These are phyloP conservation scores for Talaromyces proteolyticus DNA, from an alignment of 495 filamentous ascomycete genomes.

Conservation along the genomic window DNA sequence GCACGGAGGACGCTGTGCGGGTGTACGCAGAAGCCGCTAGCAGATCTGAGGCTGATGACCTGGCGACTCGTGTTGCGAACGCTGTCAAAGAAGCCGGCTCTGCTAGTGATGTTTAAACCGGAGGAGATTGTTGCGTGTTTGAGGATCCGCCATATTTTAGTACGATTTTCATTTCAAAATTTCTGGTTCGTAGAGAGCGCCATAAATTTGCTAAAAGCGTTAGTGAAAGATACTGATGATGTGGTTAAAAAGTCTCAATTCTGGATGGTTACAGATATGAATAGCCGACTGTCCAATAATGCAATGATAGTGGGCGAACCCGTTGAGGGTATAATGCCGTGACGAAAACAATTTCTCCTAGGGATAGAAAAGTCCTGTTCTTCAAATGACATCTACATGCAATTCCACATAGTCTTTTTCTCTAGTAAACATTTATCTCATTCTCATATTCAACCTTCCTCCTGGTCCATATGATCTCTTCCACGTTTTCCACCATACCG, in stretches of 20 bases:
- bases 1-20: conserved; percentile 92
- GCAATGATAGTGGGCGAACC: neutral
- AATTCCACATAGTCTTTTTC: no score
- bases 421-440: no score
- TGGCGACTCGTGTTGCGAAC: conserved; percentile 73
- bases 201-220: no score
- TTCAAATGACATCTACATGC: no score
- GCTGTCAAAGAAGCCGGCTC: conserved; percentile 49
- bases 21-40: conserved; percentile 97
- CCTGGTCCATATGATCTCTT: conserved; percentile 77
- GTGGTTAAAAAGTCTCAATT: no score
- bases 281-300: no score
- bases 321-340: neutral
- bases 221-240: no score
- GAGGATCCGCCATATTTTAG: no score
- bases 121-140: no score
- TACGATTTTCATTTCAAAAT: no score
- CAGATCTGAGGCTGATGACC: conserved; percentile 75
- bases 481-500: conserved; percentile 46
- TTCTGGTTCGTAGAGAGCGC: neutral
- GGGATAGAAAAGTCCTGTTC: no score
- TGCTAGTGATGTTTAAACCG: neutral
- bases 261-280: neutral
- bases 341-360: no score
- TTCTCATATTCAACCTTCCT: conserved; percentile 51